Conservation (phyloP, 805 yeast species). For the Scheffersomyces ergatensis region DNA sequence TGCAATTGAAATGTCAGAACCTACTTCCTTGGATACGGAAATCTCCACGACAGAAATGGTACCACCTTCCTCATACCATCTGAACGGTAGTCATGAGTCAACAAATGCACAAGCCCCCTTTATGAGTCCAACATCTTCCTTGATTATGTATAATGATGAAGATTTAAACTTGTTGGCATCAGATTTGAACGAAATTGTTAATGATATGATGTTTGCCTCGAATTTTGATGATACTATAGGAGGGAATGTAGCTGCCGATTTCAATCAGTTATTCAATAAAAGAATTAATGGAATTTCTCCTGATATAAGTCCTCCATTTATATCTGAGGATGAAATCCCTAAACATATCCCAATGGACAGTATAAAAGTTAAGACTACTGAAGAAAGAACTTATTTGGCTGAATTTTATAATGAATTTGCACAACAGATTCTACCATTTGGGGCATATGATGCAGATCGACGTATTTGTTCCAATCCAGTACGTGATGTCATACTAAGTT, state of each 20-base stretch:
- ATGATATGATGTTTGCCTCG: conserved; percentile 34
- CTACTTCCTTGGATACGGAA: neutral
- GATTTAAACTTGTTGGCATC: conserved; percentile 37
- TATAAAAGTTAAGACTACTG: conserved; percentile 22
- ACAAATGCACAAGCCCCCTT: neutral
- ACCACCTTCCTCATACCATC: no score
- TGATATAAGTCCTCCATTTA: neutral
- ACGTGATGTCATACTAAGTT: conserved; percentile 58
- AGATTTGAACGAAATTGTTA: conserved; percentile 40
- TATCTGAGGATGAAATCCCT: conserved; percentile 9
- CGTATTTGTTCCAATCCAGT: conserved; percentile 45
- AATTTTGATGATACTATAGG: conserved; percentile 14
- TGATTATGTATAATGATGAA: conserved; percentile 11
- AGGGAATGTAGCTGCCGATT: neutral
- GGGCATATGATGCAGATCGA: conserved; percentile 25
- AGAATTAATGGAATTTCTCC: neutral
- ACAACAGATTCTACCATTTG: conserved; percentile 35
- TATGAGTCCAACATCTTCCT: conserved; percentile 4
- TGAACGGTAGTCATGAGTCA: neutral
- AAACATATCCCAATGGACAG: conserved; percentile 27
- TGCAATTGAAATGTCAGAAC: neutral
- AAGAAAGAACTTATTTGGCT: conserved; percentile 30
- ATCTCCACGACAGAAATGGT: neutral
- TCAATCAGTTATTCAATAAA: neutral
- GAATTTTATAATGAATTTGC: conserved; percentile 37